A percentile compares a stretch with the other conserved stretches of the same genome.
phyloP scores from a whole-genome alignment of 2,329 filamentous ascomycete species.

The Fusarium euwallaceae region DNA sequence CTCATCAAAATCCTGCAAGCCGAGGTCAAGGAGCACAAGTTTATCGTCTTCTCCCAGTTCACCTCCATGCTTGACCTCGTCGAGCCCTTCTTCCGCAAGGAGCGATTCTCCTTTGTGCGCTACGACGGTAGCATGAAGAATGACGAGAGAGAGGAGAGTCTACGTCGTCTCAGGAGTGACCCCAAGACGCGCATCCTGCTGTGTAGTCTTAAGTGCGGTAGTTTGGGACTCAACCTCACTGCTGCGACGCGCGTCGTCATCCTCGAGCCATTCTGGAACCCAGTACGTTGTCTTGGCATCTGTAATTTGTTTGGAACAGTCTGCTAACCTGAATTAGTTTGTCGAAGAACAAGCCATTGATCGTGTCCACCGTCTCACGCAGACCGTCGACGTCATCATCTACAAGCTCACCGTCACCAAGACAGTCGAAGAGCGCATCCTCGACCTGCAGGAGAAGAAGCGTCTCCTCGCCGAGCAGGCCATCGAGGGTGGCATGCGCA shows the following conservation, averaged over 20 bases:
- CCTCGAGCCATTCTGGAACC: conserved; percentile 98
- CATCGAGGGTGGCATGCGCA: conserved; percentile 84
- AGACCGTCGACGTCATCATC: conserved; percentile 93
- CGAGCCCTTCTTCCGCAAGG: conserved; percentile 86
- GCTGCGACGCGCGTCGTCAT: conserved; percentile 94
- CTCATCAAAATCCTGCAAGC: conserved; percentile 83
- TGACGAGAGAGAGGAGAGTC: conserved; percentile 88
- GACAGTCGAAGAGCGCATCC: conserved; percentile 92
- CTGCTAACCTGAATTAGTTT: conserved; percentile 67
- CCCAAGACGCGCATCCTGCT: conserved; percentile 83
- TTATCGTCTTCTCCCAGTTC: conserved; percentile 98
- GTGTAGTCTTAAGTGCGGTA: conserved; percentile 94
- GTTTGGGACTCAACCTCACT: conserved; percentile 92
- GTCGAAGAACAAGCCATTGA: conserved; percentile 99
- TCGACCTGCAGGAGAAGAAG: conserved; percentile 96
- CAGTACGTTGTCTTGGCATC: conserved; percentile 65
- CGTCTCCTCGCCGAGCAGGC: conserved; percentile 90
- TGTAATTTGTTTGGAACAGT: neutral
- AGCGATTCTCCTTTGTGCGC: conserved; percentile 83
- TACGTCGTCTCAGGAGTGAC: conserved; percentile 82
- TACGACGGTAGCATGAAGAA: conserved; percentile 98
- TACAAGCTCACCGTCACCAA: conserved; percentile 92
- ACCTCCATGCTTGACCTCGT: conserved; percentile 98
- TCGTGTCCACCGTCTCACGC: conserved; percentile 96
- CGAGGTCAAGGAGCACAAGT: conserved; percentile 88